These are phyloP conservation scores for Tilletia horrida DNA, from an alignment of 1,284 basidiomycete genomes.

Conservation along the genomic window DNA sequence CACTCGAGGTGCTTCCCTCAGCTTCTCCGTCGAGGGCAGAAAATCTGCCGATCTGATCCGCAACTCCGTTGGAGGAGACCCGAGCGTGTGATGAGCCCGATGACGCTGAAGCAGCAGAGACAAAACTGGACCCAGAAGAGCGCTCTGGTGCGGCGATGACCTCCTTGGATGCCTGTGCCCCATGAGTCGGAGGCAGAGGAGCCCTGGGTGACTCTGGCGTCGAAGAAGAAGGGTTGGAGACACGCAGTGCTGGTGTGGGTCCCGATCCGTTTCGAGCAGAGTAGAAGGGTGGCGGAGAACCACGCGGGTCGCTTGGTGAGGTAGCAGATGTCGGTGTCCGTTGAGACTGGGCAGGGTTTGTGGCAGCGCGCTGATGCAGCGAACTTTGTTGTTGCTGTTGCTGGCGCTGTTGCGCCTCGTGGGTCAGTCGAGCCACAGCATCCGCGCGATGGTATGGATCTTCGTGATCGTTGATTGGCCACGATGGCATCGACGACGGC, in stretches of 20 bases:
- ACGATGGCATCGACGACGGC: neutral
- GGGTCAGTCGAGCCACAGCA: neutral
- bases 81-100: neutral
- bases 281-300: neutral
- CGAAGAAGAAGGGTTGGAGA: neutral
- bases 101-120: slow-evolving; percentile 25
- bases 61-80: neutral
- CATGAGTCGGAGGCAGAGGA: neutral
- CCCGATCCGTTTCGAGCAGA: neutral
- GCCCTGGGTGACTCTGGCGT: neutral
- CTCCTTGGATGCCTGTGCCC: neutral
- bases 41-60: slow-evolving; percentile 22
- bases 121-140: slow-evolving; percentile 44
- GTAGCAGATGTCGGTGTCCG: neutral
- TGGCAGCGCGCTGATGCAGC: neutral
- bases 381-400: slow-evolving; percentile 6
- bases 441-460: slow-evolving; percentile 16
- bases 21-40: slow-evolving; percentile 26
- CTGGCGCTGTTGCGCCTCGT: slow-evolving; percentile 4
- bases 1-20: slow-evolving; percentile 38
- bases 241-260: neutral
- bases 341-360: neutral
- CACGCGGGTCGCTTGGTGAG: neutral
- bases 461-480: slow-evolving; percentile 4
- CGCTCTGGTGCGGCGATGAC: slow-evolving; percentile 30